Conservation (phyloP, 2,329 filamentous ascomycete genomes). For the Rutstroemia sp. region DNA sequence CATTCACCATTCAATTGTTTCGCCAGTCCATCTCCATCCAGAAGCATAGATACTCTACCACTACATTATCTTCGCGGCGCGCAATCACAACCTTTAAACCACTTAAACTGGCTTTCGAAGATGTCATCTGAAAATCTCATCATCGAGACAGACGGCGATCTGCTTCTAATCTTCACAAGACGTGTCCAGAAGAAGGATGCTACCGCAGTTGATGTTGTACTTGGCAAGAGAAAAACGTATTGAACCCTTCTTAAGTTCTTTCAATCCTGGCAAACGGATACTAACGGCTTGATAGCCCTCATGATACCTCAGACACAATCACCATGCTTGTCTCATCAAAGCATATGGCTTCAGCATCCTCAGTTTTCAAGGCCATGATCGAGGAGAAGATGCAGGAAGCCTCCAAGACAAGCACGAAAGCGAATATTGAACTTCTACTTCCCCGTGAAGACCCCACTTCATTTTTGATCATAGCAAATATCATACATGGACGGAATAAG, state of each 20-base stretch:
- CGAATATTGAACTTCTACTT: neutral
- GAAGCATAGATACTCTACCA: neutral
- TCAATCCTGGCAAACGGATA: too few species aligned
- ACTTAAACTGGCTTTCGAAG: neutral
- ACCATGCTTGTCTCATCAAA: conserved; percentile 3
- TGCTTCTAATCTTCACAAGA: neutral
- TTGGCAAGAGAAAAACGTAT: neutral
- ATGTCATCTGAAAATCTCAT: neutral
- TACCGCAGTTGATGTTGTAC: too few species aligned
- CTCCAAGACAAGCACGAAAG: neutral
- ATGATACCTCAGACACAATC: neutral
- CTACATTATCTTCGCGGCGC: neutral
- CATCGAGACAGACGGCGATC: neutral
- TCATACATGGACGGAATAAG: neutral
- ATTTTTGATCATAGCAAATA: neutral
- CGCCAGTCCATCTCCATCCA: neutral
- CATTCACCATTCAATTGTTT: neutral
- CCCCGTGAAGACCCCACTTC: conserved; percentile 1
- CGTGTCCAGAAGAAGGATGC: neutral
- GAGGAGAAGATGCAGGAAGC: neutral
- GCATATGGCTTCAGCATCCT: neutral
- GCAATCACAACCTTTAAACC: neutral
- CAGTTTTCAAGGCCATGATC: neutral
- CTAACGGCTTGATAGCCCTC: neutral
- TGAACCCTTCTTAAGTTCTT: neutral